A percentile compares a stretch with the other conserved stretches of the same genome.
Conservation (phyloP, 2,329 filamentous ascomycete species). For the Neophaeococcomyces mojaviensis region DNA sequence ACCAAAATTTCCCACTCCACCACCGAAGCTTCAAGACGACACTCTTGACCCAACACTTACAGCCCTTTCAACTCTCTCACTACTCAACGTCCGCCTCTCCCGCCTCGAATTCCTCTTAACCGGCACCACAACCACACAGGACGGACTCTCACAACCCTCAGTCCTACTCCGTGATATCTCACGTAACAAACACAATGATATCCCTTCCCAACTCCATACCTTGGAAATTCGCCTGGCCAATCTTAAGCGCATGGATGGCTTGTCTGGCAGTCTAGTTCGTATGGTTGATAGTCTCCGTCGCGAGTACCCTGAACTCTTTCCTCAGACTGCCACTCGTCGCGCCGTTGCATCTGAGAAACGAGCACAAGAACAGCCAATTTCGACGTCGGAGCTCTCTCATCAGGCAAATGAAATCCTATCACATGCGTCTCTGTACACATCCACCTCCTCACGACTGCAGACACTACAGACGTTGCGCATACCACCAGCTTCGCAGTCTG, state of each 20-base stretch:
- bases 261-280: conserved; percentile 27
- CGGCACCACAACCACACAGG: conserved; percentile 27
- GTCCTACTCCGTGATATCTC: conserved; percentile 4
- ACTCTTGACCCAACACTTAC: conserved; percentile 12
- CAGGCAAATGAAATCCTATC: conserved; percentile 30
- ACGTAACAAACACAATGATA: background rate
- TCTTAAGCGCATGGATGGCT: conserved; percentile 9
- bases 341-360: background rate
- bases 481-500: conserved; percentile 35
- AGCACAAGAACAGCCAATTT: conserved; percentile 24
- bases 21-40: background rate
- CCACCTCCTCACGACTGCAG: conserved; percentile 41
- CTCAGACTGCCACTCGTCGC: background rate
- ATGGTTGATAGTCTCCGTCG: conserved; percentile 34
- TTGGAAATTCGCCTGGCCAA: conserved; percentile 7
- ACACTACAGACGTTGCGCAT: conserved; percentile 42
- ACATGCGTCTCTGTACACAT: conserved; percentile 39
- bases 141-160: conserved; percentile 7
- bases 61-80: conserved; percentile 19
- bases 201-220: conserved; percentile 1
- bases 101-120: conserved; percentile 39
- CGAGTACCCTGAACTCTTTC: conserved; percentile 14
- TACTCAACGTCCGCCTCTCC: conserved; percentile 38
- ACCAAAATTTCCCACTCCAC: background rate
- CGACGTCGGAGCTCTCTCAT: conserved; percentile 31